A percentile compares a stretch with the other conserved stretches of the same genome.
These are phyloP conservation scores for Curvularia lunata DNA, from an alignment of 2,329 filamentous ascomycete genomes.

Conservation along the genomic window DNA sequence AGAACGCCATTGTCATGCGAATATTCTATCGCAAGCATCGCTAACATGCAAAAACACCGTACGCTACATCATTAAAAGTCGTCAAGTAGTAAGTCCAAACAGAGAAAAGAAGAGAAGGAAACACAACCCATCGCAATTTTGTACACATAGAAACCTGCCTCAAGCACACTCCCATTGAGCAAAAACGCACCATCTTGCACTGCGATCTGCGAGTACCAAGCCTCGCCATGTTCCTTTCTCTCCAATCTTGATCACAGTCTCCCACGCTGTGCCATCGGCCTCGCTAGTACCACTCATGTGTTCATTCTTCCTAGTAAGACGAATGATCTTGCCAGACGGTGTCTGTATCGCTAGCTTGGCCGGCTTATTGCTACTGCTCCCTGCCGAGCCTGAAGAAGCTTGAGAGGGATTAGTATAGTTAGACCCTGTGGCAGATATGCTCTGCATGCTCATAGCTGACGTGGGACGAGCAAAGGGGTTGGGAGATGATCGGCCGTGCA, in stretches of 20 bases:
- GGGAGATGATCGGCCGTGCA: slow-evolving; percentile 57
- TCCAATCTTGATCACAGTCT: slow-evolving; percentile 89
- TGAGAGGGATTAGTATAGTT: slow-evolving; percentile 64
- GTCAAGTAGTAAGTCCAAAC: slow-evolving; percentile 6
- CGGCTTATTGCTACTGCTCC: slow-evolving; percentile 72
- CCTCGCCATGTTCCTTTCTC: slow-evolving; percentile 83
- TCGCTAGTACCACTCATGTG: slow-evolving; percentile 62
- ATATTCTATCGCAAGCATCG: slow-evolving; percentile 7
- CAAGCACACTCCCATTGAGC: slow-evolving; percentile 71
- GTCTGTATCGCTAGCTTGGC: slow-evolving; percentile 96
- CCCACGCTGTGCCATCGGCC: slow-evolving; percentile 79
- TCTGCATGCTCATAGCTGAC: slow-evolving; percentile 67
- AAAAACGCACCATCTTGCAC: slow-evolving; percentile 90
- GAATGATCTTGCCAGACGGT: slow-evolving; percentile 90
- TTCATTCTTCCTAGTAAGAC: slow-evolving; percentile 82
- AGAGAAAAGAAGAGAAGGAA: not conserved
- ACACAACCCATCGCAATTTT: not conserved
- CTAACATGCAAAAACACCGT: slow-evolving; percentile 13
- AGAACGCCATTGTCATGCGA: slow-evolving; percentile 21
- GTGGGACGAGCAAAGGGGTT: slow-evolving; percentile 61
- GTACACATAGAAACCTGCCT: not conserved
- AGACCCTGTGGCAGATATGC: slow-evolving; percentile 59
- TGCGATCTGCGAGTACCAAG: slow-evolving; percentile 80
- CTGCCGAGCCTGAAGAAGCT: slow-evolving; percentile 61
- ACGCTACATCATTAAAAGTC: slow-evolving; percentile 32